Base-by-base conservation (phyloP, 2,329 filamentous ascomycete species). In the Alternaria ethzedia region DNA sequence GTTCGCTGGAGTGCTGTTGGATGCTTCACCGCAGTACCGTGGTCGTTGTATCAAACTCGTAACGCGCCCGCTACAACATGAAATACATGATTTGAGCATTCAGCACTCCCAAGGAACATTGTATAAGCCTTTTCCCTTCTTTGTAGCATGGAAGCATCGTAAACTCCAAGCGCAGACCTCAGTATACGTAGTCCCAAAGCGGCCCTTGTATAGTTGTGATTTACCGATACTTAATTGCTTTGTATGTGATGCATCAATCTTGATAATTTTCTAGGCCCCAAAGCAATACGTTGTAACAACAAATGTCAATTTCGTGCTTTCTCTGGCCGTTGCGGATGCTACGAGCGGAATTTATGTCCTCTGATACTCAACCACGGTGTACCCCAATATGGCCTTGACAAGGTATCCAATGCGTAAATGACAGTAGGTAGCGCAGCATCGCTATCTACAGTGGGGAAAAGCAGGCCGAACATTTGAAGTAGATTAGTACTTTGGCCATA, bases 81-180 rank as follows among this genome's bases (percentile, higher is more conserved):
- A 6, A 23, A 26, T 20, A 30, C 20, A 25, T 43, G 10, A 26
- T 41, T 25, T 28, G 13, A 12, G 26, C 26, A 17, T 28, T 15
- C n/a, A 32, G 28, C 51, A 55, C 49, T 59, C 41, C 46, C 46
- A 55, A 57, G 57, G 54, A 60, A 45, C n/a, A 15, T 15, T n/a
- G n/a, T 32, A 7, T 23, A 12, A 43, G 49, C 47, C 32, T 52
- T 59, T 54, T 50, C 59, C 57, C 50, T 62, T 61, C 57, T 59
- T 54, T 25, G 28, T 44, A 49, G 17, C 49, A 28, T 55, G 32
- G 43, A 46, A 17, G 3, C 6, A 4, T 21, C 12, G 44, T 46
- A 46, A 2, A 21, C 7, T 25, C 12, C 12, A 23, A 46, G 13
- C 20, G 12, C 13, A 23, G 3, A 21, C 3, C 20, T 8, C 7